phyloP scores from a whole-genome alignment of 805 yeast genomes.

The Starmerella riodocensis region DNA sequence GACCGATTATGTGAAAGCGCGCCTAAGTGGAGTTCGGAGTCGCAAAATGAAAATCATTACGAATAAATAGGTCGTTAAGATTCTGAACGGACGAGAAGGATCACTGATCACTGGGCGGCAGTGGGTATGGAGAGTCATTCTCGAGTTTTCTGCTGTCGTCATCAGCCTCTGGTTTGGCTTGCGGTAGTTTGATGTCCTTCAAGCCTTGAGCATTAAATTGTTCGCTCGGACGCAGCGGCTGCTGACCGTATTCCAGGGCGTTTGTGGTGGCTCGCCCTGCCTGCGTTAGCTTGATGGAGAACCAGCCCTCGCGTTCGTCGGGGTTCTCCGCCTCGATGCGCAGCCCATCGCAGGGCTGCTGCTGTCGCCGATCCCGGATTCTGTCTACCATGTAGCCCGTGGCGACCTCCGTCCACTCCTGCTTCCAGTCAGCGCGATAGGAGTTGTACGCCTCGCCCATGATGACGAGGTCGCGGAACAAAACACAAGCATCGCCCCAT shows the following conservation, averaged over 20 bases:
- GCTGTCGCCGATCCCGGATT: conserved; percentile 19
- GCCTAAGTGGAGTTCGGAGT: no score
- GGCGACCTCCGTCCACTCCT: conserved; percentile 11
- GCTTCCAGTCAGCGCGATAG: conserved; percentile 1
- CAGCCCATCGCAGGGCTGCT: conserved; percentile 3
- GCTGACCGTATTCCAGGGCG: background rate
- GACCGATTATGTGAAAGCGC: no score
- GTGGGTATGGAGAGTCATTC: no score
- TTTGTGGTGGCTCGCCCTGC: background rate
- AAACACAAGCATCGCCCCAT: conserved; percentile 10
- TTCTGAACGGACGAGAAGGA: no score
- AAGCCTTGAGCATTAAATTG: no score
- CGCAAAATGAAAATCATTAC: no score
- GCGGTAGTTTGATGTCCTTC: no score
- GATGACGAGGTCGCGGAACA: conserved; percentile 8
- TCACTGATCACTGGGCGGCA: no score
- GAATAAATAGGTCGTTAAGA: no score
- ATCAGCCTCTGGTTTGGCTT: no score
- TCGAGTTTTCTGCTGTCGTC: no score
- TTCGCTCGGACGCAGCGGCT: no score
- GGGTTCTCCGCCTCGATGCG: background rate
- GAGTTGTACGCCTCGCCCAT: conserved; percentile 16
- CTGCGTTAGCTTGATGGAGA: background rate
- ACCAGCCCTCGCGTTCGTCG: background rate
- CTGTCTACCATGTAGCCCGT: conserved; percentile 27